Evolutionary conservation across 1,139 yeast genomes (phyloP).

Genomic region (Petasospora fabianii): DNA sequence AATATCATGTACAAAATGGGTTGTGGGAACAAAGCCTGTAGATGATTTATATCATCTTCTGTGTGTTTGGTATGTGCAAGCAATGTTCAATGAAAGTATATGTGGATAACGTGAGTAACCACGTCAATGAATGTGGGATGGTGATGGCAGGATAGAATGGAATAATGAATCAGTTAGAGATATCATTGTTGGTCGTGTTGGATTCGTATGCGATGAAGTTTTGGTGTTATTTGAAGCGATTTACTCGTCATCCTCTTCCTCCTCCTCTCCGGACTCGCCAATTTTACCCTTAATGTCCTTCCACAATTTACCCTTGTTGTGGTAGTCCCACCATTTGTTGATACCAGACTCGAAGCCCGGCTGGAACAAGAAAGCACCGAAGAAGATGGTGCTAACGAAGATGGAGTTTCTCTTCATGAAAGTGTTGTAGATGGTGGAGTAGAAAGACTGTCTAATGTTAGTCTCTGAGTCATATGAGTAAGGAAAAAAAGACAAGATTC

Average conservation of each 20-base stretch:
- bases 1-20: constrained; percentile 2
- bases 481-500: background rate
- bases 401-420: constrained; percentile 91
- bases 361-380: constrained; percentile 88
- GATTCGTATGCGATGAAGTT: no score
- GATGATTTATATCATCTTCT: constrained; percentile 1
- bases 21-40: constrained; percentile 1
- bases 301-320: constrained; percentile 97
- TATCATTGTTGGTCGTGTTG: no score
- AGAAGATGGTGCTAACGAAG: constrained; percentile 81
- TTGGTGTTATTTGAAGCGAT: no score
- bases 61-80: constrained; percentile 12
- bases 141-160: no score
- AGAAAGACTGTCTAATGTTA: constrained; percentile 33
- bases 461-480: constrained; percentile 3
- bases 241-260: constrained; percentile 40
- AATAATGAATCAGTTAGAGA: no score
- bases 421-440: constrained; percentile 58
- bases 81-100: constrained; percentile 5
- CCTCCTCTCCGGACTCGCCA: constrained; percentile 52
- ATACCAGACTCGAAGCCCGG: constrained; percentile 75
- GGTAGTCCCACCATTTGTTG: constrained; percentile 79
- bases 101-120: no score
- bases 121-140: background rate
- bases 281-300: constrained; percentile 77